Evolutionary conservation across 306 rosid species (phyloP).

Genomic region (Vicia villosa): DNA sequence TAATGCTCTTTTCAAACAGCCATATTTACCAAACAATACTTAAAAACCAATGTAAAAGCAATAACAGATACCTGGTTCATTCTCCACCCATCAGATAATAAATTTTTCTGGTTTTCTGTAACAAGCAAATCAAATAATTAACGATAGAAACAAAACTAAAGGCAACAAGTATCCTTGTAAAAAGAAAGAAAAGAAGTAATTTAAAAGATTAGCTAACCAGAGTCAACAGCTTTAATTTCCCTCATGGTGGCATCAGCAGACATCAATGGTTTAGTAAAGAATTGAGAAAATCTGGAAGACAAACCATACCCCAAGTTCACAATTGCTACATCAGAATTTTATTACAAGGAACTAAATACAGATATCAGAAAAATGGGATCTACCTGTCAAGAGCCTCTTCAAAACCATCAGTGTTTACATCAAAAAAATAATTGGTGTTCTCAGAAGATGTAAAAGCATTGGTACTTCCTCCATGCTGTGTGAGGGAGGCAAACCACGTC

Average conservation of each 20-base stretch:
- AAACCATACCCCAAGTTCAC: slow-evolving; percentile 37
- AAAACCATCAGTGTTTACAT: slow-evolving; percentile 79
- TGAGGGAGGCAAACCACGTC: slow-evolving; percentile 27
- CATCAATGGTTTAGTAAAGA: slow-evolving; percentile 91
- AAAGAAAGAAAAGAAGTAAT: neutral
- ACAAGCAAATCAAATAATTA: slow-evolving; percentile 24
- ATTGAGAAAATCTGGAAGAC: slow-evolving; percentile 79
- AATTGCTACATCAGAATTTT: slow-evolving; percentile 3
- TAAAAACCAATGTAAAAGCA: slow-evolving; percentile 24
- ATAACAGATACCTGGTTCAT: slow-evolving; percentile 70
- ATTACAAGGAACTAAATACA: slow-evolving; percentile 2
- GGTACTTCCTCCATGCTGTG: slow-evolving; percentile 86
- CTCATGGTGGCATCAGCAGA: slow-evolving; percentile 94
- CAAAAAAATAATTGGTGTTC: slow-evolving; percentile 78
- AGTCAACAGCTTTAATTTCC: slow-evolving; percentile 98
- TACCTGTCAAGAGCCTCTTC: slow-evolving; percentile 97
- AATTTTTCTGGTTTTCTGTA: slow-evolving; percentile 89
- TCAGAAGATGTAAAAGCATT: slow-evolving; percentile 80
- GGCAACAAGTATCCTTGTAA: neutral
- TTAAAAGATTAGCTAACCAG: slow-evolving; percentile 59
- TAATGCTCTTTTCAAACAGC: slow-evolving; percentile 22
- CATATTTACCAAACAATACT: slow-evolving; percentile 16
- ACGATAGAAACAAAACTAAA: slow-evolving; percentile 16
- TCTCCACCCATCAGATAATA: slow-evolving; percentile 88
- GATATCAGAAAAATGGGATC: slow-evolving; percentile 30